phyloP scores from a whole-genome alignment of 2,329 filamentous ascomycete genomes.

The Cytospora piceicola region DNA sequence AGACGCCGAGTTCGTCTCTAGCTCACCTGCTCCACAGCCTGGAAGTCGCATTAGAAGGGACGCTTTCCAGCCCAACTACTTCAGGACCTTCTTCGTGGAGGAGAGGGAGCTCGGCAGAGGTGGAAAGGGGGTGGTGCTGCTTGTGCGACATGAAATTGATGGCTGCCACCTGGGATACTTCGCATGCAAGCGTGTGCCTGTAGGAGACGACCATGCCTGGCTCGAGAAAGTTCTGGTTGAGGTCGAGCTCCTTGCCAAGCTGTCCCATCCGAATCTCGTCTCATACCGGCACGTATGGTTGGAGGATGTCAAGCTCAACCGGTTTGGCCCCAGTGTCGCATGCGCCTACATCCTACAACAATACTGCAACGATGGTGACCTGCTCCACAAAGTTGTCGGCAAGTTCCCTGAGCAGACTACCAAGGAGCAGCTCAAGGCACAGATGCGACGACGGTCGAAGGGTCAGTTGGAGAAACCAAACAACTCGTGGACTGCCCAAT shows the following conservation, averaged over 20 bases:
- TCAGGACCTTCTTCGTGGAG: conserved; percentile 89
- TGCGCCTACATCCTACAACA: conserved; percentile 98
- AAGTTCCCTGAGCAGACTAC: conserved; percentile 65
- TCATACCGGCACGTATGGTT: conserved; percentile 98
- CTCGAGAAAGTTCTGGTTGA: conserved; percentile 91
- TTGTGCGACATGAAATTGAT: conserved; percentile 93
- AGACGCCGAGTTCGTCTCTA: conserved; percentile 57
- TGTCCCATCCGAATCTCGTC: conserved; percentile 93
- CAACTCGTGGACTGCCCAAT: conserved; percentile 48
- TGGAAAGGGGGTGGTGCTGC: conserved; percentile 89
- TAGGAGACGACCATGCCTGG: conserved; percentile 94
- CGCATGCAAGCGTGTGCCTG: conserved; percentile 95
- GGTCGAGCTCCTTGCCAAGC: conserved; percentile 86
- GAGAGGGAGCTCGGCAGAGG: conserved; percentile 85
- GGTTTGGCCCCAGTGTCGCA: conserved; percentile 87
- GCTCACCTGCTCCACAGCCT: conserved; percentile 51
- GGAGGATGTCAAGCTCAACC: conserved; percentile 81
- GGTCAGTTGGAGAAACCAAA: conserved; percentile 69
- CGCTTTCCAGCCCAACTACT: conserved; percentile 91
- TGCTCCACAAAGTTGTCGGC: conserved; percentile 84
- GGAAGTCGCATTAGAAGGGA: conserved; percentile 78
- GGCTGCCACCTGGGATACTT: conserved; percentile 87
- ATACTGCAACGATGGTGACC: conserved; percentile 92
- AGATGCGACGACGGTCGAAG: conserved; percentile 79
- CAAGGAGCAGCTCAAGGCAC: conserved; percentile 86